Evolutionary conservation across 2,329 filamentous ascomycete genomes (phyloP).

Genomic region (Sclerotinia nivalis): DNA sequence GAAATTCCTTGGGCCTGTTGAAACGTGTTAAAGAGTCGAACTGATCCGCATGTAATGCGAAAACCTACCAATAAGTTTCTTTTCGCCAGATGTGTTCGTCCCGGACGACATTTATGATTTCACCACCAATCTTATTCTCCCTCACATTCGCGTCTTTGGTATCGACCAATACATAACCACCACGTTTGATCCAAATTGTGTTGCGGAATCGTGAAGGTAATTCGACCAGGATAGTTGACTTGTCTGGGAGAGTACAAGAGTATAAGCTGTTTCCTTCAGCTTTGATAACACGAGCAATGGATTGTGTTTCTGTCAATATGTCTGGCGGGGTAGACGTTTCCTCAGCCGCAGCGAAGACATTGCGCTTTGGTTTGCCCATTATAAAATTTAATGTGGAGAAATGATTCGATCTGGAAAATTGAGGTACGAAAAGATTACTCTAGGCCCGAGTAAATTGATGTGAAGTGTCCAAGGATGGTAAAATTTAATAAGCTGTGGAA

Average conservation of each 20-base stretch:
- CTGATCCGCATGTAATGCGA: not conserved
- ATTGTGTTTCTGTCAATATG: slow-evolving; percentile 60
- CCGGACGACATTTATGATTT: slow-evolving; percentile 89
- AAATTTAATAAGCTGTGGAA: not conserved
- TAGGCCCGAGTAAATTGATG: not conserved
- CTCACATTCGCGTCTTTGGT: slow-evolving; percentile 62
- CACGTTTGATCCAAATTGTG: slow-evolving; percentile 89
- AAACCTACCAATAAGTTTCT: slow-evolving; percentile 74
- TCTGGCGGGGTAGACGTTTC: slow-evolving; percentile 63
- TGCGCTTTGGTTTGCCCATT: slow-evolving; percentile 77
- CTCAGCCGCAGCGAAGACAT: slow-evolving; percentile 74
- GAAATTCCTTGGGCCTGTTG: slow-evolving; percentile 75
- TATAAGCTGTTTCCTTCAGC: slow-evolving; percentile 90
- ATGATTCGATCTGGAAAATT: not conserved
- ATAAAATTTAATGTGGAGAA: not conserved
- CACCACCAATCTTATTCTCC: slow-evolving; percentile 78
- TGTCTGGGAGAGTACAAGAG: slow-evolving; percentile 69
- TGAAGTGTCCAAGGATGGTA: not conserved
- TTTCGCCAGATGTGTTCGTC: slow-evolving; percentile 94
- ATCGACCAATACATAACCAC: slow-evolving; percentile 84
- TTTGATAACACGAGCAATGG: slow-evolving; percentile 75
- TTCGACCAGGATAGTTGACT: slow-evolving; percentile 71
- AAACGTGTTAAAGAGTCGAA: slow-evolving; percentile 18
- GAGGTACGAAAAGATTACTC: not conserved
- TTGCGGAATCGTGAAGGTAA: slow-evolving; percentile 83